Evolutionary conservation across 2,329 filamentous ascomycete species (phyloP), one percentile per base, ranked within the genome.

Genomic region (Scytalidium lignicola): DNA sequence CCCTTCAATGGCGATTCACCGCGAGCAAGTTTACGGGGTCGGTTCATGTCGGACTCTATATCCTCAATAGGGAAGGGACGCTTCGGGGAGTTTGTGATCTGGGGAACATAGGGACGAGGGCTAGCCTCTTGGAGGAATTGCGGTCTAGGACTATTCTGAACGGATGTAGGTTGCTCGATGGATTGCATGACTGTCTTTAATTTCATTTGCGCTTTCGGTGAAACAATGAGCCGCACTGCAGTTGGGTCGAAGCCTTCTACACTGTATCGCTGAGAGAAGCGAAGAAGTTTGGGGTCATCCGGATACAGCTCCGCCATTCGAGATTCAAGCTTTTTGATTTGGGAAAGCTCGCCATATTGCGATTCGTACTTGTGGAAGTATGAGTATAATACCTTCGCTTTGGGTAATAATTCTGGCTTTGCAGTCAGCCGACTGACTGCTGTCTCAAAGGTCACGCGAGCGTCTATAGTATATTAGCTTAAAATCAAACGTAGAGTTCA

Each of bases 361-460:
- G 90, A 91, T 70, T 99, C 93, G 65, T 95, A 96, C 59, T 91
- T 86, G 69, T 99, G 92, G 66, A 99, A 92, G 69, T 92, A 97
- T 2, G 83, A 76, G 61, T 95, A 96, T 1, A 99, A 79, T 1
- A 87, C 81, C 65, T 93, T 95, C 8, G 91, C 83, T 62, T 90
- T 93, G 48, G 76, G 70, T 1, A 85, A 71, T 10, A 82, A 81
- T 57, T 90, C 88, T 0, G 88, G 82, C 57, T 91, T 93, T 20
- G 86, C 78, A 7, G 86, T 80, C 41, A 97, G 78, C 53, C 85
- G 85, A 62, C 86, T 88, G 52, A 96, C 88, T 15, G 91, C 90
- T 15, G 91, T 96, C 66, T 97, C 93, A 61, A 99, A 99, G 2
- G 96, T 90, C 9, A 93, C 91, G 56, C 93, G 83, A 28, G 93